phyloP scores from a whole-genome alignment of 2,329 filamentous ascomycete species.

The Colletotrichum karsti region DNA sequence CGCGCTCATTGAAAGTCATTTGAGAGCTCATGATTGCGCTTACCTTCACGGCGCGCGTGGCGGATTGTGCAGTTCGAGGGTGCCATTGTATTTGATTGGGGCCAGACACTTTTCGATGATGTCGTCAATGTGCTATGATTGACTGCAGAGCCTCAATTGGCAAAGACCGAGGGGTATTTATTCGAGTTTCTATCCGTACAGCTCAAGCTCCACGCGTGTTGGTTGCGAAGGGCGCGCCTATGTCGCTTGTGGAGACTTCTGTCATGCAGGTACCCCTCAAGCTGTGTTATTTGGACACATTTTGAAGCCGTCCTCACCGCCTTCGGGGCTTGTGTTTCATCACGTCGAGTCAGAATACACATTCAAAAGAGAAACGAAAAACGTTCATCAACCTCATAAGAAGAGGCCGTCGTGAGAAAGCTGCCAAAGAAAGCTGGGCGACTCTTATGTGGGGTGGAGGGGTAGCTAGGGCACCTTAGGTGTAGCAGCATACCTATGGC shows the following conservation, averaged over 20 bases:
- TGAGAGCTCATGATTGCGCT: slow-evolving; percentile 42
- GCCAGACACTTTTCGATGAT: not conserved
- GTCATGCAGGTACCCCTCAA: not conserved
- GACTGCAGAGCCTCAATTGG: not conserved
- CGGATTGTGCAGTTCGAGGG: slow-evolving; percentile 51
- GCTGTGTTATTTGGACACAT: not conserved
- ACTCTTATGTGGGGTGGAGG: not conserved
- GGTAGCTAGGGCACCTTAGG: no score
- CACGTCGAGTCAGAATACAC: not conserved
- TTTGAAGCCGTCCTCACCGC: not conserved
- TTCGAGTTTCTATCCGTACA: no score
- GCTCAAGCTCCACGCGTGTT: not conserved
- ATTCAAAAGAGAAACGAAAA: not conserved
- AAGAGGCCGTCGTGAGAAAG: not conserved
- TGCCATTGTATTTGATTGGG: slow-evolving; percentile 38
- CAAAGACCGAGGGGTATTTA: not conserved
- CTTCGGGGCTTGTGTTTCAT: not conserved
- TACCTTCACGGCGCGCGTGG: slow-evolving; percentile 69
- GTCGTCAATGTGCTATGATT: no score
- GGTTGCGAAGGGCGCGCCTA: slow-evolving; percentile 13
- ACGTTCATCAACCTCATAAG: not conserved
- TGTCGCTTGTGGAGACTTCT: slow-evolving; percentile 14
- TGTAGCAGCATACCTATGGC: no score
- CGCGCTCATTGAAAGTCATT: not conserved
- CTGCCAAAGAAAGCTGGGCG: not conserved